phyloP scores from a whole-genome alignment of 805 yeast genomes.

The Teunomyces gatunensis region DNA sequence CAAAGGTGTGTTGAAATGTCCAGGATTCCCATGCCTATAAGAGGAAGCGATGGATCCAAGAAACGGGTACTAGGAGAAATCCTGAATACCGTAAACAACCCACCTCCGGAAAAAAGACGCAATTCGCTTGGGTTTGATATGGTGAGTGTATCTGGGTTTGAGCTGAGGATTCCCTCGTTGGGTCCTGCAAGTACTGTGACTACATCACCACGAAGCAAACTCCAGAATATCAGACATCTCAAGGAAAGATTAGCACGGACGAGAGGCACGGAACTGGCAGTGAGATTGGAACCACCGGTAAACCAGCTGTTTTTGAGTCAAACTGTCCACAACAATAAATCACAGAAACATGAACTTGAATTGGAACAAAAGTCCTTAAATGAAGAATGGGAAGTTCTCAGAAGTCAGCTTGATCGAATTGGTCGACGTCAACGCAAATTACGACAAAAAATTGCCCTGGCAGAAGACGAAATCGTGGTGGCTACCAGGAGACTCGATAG shows the following conservation, averaged over 20 bases:
- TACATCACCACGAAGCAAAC: background rate
- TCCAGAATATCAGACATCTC: background rate
- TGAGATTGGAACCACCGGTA: background rate
- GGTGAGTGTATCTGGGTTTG: constrained; percentile 3
- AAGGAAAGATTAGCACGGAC: constrained; percentile 1
- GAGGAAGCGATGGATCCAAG: constrained; percentile 4
- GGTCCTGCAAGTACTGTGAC: background rate
- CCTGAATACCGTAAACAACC: background rate
- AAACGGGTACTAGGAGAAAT: constrained; percentile 9
- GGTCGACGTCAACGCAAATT: constrained; percentile 1
- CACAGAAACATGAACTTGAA: constrained; percentile 7
- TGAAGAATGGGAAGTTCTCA: constrained; percentile 10
- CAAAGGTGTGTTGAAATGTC: background rate
- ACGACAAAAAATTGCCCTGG: background rate
- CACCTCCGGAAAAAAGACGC: background rate
- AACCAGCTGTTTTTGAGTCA: background rate
- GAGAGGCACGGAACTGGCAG: background rate
- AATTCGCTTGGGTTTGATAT: constrained; percentile 2
- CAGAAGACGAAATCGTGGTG: constrained; percentile 11
- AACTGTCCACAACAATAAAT: background rate
- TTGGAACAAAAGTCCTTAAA: constrained; percentile 6
- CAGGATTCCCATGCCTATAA: background rate
- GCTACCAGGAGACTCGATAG: background rate
- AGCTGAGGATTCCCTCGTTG: constrained; percentile 1
- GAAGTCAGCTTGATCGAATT: background rate